phyloP scores from a whole-genome alignment of 371 early-diverging fungal species.

The Capillidium heterosporum region DNA sequence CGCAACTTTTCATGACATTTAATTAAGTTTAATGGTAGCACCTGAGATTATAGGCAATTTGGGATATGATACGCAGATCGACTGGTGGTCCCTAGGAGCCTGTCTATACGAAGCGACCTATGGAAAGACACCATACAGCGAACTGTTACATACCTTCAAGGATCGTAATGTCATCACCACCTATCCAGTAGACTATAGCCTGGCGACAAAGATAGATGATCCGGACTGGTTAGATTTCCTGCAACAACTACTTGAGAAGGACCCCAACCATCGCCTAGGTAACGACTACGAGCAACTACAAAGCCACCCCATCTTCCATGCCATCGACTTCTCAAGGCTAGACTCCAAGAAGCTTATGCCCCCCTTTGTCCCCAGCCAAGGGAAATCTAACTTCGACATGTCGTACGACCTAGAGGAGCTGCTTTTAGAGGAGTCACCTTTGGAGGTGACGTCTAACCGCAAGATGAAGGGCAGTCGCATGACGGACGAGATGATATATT shows the following conservation, averaged over 20 bases:
- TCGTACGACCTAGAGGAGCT: constrained; percentile 90
- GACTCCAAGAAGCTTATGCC: constrained; percentile 16
- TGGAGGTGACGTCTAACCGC: constrained; percentile 24
- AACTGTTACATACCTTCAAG: background rate
- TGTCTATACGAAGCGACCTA: constrained; percentile 53
- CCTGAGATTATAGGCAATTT: constrained; percentile 57
- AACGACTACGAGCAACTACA: constrained; percentile 13
- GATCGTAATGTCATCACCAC: background rate
- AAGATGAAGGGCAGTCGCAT: constrained; percentile 6
- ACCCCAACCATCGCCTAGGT: constrained; percentile 7
- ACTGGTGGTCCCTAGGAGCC: constrained; percentile 91
- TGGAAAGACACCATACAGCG: constrained; percentile 12
- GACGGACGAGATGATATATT: constrained; percentile 13
- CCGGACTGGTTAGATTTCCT: too few relatives aligned
- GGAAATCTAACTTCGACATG: constrained; percentile 80
- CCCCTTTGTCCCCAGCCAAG: constrained; percentile 21
- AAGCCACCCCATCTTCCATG: constrained; percentile 12
- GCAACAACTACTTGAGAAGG: constrained; percentile 1
- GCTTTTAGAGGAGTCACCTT: constrained; percentile 77
- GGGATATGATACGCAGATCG: constrained; percentile 53
- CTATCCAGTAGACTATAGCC: background rate
- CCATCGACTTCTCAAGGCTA: constrained; percentile 16
- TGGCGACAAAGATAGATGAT: background rate
- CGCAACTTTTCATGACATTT: background rate
- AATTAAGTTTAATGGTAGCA: constrained; percentile 22